Evolutionary conservation across 805 yeast species (phyloP).

Genomic region (Alloascoidea africana): DNA sequence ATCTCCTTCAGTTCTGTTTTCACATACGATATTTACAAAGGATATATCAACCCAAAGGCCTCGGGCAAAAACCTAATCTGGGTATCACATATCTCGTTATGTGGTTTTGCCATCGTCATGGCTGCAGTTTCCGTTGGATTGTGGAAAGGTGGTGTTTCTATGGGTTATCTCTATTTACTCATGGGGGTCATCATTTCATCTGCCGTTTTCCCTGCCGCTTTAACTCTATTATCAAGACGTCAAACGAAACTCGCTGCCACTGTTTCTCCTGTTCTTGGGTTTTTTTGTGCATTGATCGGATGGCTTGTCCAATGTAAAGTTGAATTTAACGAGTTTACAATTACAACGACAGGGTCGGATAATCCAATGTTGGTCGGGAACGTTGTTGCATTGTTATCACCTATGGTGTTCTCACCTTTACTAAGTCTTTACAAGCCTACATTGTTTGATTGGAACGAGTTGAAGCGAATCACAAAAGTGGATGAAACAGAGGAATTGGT

Average conservation of each 20-base stretch:
- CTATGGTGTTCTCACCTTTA: slow-evolving; percentile 49
- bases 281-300: slow-evolving; percentile 54
- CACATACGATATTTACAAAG: slow-evolving; percentile 76
- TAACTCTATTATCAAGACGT: slow-evolving; percentile 48
- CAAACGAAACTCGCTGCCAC: slow-evolving; percentile 60
- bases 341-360: slow-evolving; percentile 54
- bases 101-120: slow-evolving; percentile 48
- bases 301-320: slow-evolving; percentile 34
- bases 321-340: slow-evolving; percentile 13
- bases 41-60: slow-evolving; percentile 68
- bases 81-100: slow-evolving; percentile 53
- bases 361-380: slow-evolving; percentile 86
- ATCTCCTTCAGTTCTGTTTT: slow-evolving; percentile 76
- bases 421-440: slow-evolving; percentile 58
- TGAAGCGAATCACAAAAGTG: slow-evolving; percentile 47
- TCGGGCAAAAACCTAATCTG: slow-evolving; percentile 55
- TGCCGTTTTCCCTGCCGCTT: slow-evolving; percentile 67
- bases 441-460: slow-evolving; percentile 55
- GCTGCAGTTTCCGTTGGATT: slow-evolving; percentile 76
- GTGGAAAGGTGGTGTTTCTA: slow-evolving; percentile 64
- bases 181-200: slow-evolving; percentile 86
- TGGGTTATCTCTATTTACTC: slow-evolving; percentile 77
- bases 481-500: slow-evolving; percentile 56
- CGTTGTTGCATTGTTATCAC: slow-evolving; percentile 66
- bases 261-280: slow-evolving; percentile 66